A percentile compares a stretch with the other conserved stretches of the same genome.
These are phyloP conservation scores for Ensete glaucum DNA, from an alignment of 176 grass and related monocot species.

Conservation along the genomic window DNA sequence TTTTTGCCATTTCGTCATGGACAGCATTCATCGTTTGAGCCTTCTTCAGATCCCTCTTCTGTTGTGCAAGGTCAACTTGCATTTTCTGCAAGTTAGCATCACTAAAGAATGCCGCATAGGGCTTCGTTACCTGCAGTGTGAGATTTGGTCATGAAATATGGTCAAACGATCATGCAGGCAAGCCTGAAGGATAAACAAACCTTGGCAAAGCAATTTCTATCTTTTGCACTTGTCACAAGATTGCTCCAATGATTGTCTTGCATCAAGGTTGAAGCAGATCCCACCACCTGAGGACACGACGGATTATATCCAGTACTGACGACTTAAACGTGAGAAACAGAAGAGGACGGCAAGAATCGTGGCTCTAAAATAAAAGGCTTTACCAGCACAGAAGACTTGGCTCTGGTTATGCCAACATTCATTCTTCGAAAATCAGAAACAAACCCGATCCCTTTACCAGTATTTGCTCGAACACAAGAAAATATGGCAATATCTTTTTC, in stretches of 20 bases:
- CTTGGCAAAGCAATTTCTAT: conserved; percentile 45
- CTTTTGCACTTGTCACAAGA: conserved; percentile 78
- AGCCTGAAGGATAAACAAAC: conserved; percentile 22
- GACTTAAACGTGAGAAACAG: not conserved
- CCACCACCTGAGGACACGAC: conserved; percentile 44
- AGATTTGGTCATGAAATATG: conserved; percentile 1
- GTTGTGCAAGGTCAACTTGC: conserved; percentile 28
- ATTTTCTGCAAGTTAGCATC: conserved; percentile 55
- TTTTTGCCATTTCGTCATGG: conserved; percentile 26
- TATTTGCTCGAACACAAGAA: conserved; percentile 86
- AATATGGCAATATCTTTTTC: conserved; percentile 93
- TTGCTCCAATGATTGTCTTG: conserved; percentile 86
- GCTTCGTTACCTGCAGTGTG: conserved; percentile 52
- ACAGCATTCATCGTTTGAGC: conserved; percentile 23
- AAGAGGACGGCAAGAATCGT: not conserved
- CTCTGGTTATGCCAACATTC: conserved; percentile 96
- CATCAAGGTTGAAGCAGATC: conserved; percentile 74
- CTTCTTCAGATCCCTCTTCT: conserved; percentile 12
- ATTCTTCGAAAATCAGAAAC: conserved; percentile 88
- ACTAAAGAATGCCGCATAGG: conserved; percentile 49
- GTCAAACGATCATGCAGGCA: conserved; percentile 1
- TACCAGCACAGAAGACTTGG: conserved; percentile 79
- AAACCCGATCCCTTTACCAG: conserved; percentile 80
- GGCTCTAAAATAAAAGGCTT: conserved; percentile 3
- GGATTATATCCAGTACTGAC: not conserved